Base-by-base conservation (phyloP, 352 stramenopile genomes). In the Phytopythium montanum region DNA sequence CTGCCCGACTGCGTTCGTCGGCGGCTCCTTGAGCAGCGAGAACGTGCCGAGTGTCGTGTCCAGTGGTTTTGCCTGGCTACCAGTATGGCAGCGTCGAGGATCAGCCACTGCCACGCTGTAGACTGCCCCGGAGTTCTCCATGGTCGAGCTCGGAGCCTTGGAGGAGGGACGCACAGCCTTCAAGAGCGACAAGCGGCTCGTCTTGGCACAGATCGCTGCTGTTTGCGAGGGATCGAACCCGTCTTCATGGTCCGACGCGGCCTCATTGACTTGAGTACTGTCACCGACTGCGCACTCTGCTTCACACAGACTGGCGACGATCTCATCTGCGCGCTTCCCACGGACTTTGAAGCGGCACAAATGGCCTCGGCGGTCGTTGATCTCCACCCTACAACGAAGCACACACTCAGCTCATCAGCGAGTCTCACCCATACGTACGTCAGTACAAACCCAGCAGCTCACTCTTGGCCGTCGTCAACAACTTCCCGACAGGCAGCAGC, bases 291-390 rank as follows among this genome's bases (percentile, higher is more conserved):
- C n/a, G 29, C 19, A 25, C 50, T 28, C 10, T n/a, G 38, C 18
- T 8, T 45, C 39, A 12, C 65, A 72, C 1, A 86, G 49, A 19
- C 45, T 56, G 5, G 54, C 51, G 1, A 89, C 7, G 16, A 92
- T 54, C 34, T 67, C 64, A 33, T 81, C 61, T 1, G 75, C 70
- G 6, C 63, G 36, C 66, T 72, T 74, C n/a, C 84, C 84, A 34
- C 84, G 81, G 25, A 94, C 58, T 58, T 87, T 77, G 18, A 94
- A 72, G 0, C 81, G 75, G 44, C 74, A 77, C 12, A 94, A 31
- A 23, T 90, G 70, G 19, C 84, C 84, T 13, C 84, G 75, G 46
- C 80, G 84, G 69, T 92, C 84, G 5, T 77, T 56, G 28, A 94
- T 81, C 58, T 90, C 69, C 39, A 94, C 73, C 2, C 62, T 67